Percentiles rank a stretch among this genome's conserved stretches.
Evolutionary conservation across 768 basidiomycete species (phyloP).

Genomic region (Russula virescens): DNA sequence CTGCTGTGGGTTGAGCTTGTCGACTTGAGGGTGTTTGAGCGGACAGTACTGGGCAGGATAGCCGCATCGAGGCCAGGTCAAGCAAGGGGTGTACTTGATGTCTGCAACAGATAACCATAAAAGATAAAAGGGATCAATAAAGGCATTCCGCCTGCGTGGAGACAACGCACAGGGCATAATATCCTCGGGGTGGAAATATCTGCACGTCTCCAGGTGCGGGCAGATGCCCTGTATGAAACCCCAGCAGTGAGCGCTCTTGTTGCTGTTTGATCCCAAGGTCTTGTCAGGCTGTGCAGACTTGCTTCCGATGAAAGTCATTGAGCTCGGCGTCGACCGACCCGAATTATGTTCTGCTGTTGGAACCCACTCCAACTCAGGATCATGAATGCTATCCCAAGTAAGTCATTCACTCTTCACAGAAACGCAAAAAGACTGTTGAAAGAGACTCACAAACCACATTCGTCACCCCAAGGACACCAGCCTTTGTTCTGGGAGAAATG

Average conservation of each 20-base stretch:
- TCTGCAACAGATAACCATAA: neutral
- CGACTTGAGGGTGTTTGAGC: slow-evolving; percentile 14
- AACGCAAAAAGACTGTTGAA: too few relatives aligned
- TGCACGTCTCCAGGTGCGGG: neutral
- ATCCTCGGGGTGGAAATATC: slow-evolving; percentile 1
- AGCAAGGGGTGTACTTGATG: slow-evolving; percentile 13
- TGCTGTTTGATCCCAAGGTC: neutral
- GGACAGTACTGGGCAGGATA: neutral
- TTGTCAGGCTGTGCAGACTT: neutral
- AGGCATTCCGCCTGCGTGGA: too few relatives aligned
- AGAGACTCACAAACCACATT: slow-evolving; percentile 11
- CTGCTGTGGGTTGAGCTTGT: neutral
- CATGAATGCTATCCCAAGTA: slow-evolving; percentile 8
- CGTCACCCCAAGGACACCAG: slow-evolving; percentile 17
- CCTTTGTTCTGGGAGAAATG: slow-evolving; percentile 13
- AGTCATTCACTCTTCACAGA: neutral
- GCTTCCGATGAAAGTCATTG: neutral
- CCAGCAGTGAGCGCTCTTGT: slow-evolving; percentile 17
- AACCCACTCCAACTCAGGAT: slow-evolving; percentile 6
- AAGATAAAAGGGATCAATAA: neutral
- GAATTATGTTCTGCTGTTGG: neutral
- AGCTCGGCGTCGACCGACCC: slow-evolving; percentile 13
- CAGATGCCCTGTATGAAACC: slow-evolving; percentile 11
- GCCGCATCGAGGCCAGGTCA: slow-evolving; percentile 13
- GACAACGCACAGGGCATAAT: slow-evolving; percentile 1